Evolutionary conservation across 2,329 filamentous ascomycete genomes (phyloP).

Genomic region (Parafenestella ontariensis): DNA sequence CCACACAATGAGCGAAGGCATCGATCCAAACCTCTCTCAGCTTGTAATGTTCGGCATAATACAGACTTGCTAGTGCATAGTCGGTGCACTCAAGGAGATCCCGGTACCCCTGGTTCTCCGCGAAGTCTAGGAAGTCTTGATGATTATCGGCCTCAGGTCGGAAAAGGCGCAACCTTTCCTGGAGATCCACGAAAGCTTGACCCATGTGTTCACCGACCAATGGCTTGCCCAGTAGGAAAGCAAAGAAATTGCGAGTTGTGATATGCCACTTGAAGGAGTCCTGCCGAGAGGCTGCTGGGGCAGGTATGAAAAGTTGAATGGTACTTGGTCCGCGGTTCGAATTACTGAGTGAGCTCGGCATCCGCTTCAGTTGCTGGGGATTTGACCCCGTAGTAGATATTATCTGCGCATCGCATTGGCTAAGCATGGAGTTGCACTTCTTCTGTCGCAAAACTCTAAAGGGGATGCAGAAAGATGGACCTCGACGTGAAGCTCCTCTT

Average conservation of each 20-base stretch:
- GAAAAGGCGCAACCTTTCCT: conserved; percentile 70
- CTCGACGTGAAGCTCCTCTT: conserved; percentile 68
- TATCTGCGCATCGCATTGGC: conserved; percentile 50
- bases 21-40: conserved; percentile 72
- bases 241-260: conserved; percentile 77
- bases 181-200: conserved; percentile 67
- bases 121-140: conserved; percentile 68
- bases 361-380: conserved; percentile 13
- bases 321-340: conserved; percentile 39
- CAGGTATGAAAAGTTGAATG: conserved; percentile 72
- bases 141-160: conserved; percentile 64
- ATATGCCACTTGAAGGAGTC: conserved; percentile 69
- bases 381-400: conserved; percentile 18
- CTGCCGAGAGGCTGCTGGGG: conserved; percentile 62
- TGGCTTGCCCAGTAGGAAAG: conserved; percentile 70
- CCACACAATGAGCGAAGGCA: conserved; percentile 79
- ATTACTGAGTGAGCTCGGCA: conserved; percentile 49
- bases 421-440: conserved; percentile 67
- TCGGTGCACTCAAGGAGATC: conserved; percentile 70
- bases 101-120: conserved; percentile 73
- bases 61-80: conserved; percentile 72
- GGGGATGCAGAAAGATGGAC: conserved; percentile 72
- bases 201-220: conserved; percentile 74
- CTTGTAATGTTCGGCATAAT: conserved; percentile 71
- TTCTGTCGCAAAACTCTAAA: conserved; percentile 64